Conservation (phyloP, 371 early-diverging fungal genomes). For the Smittium culicis region DNA sequence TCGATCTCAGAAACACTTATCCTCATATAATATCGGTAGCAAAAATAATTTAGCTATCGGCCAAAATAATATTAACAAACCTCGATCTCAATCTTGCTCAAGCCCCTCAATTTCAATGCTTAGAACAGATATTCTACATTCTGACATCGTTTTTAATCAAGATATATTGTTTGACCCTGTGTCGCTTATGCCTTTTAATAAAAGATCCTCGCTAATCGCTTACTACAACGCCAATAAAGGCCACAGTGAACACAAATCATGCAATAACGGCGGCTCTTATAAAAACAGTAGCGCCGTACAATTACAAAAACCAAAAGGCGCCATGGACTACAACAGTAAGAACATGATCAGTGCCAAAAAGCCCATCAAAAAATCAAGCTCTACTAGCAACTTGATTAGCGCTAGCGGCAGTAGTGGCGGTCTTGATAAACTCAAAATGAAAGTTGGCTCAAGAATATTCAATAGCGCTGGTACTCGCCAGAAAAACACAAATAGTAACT, state of each 20-base stretch:
- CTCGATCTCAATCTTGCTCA: background rate
- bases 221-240: too few species aligned
- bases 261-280: background rate
- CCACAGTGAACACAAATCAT: background rate
- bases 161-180: background rate
- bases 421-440: background rate
- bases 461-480: background rate
- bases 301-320: too few species aligned
- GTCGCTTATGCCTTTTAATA: background rate
- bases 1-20: too few species aligned
- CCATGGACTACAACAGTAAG: too few species aligned
- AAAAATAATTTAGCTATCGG: too few species aligned
- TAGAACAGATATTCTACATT: conserved; percentile 7
- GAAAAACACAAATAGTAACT: background rate
- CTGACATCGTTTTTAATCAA: conserved; percentile 7
- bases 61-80: too few species aligned
- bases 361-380: background rate
- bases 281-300: background rate
- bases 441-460: background rate
- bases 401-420: background rate
- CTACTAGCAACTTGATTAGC: background rate
- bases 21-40: too few species aligned
- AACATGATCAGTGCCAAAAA: too few species aligned
- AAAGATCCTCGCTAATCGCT: background rate
- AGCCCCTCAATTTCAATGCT: background rate